Base-by-base conservation (phyloP, 2,329 filamentous ascomycete species). In the Aotearoamyces nothofagi region DNA sequence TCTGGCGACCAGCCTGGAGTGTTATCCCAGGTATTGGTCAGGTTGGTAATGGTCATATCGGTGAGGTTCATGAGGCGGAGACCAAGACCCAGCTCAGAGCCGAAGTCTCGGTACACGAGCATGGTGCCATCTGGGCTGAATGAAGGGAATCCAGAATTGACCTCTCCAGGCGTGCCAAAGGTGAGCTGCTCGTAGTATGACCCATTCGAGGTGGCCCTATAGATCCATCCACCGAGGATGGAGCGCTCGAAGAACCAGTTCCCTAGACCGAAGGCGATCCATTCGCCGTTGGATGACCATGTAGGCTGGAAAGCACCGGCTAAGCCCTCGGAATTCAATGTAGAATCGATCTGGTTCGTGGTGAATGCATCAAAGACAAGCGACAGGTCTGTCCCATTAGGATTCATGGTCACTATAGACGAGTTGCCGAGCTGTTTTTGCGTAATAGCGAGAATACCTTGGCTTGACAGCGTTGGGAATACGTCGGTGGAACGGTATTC, bases 401-500 rank as follows among this genome's bases (percentile, higher is more conserved):
- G 40, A 9, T 42, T 42, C 39, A 47, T 46, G 2, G 43, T 45
- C 3, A 54, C 42, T 16, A 58, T 41, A 7, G 52, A 55, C 3
- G 49, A 50, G 30, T 56, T 55, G 9, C 53, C 54, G 1, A 55
- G 44, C 32, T 57, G 51, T 33, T 56, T 57, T 32, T 52, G 42
- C 0, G 55, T 58, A 11, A 52, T 47, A 9, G 44, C 50, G 0
- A 56, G 38, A 2, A 35, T 40, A n/a, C 34, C 33, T 23, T 36
- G 33, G 8, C 17, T 46, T 37, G 25, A 37, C 31, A 33, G 28
- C 24, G 32, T 33, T 26, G 56, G 55, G 39, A 59, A 58, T 3
- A 59, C 52, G 29, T 59, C 55, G 24, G 48, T 56, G 44, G 55
- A 55, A 12, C 52, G 49, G 33, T 58, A 58, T 4, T 58, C 56